Conservation (phyloP, 2,329 filamentous ascomycete genomes). For the Ramularia endophylla region DNA sequence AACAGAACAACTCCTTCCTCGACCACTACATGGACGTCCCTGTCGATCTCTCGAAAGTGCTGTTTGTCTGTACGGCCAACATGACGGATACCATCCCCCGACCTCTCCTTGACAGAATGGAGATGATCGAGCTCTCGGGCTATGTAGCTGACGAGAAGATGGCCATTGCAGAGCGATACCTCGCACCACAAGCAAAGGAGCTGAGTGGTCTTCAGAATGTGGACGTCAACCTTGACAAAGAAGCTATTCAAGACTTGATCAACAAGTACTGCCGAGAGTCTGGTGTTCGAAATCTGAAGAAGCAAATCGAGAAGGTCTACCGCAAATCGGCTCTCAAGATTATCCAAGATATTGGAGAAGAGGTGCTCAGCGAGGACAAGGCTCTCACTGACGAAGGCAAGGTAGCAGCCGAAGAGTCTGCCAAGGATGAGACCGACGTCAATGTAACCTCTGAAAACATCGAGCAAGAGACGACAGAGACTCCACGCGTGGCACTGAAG, state of each 20-base stretch:
- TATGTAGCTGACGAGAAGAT: conserved; percentile 99
- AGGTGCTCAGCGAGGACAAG: conserved; percentile 70
- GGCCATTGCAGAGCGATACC: conserved; percentile 90
- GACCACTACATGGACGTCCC: conserved; percentile 99
- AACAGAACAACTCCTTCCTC: conserved; percentile 95
- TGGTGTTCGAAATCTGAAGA: conserved; percentile 95
- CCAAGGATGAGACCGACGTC: conserved; percentile 58
- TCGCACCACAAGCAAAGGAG: conserved; percentile 91
- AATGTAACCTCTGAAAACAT: conserved; percentile 57
- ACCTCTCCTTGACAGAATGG: conserved; percentile 93
- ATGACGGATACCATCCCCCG: conserved; percentile 98
- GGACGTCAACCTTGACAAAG: conserved; percentile 77
- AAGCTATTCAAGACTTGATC: conserved; percentile 92
- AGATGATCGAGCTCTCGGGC: conserved; percentile 90
- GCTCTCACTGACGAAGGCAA: conserved; percentile 84
- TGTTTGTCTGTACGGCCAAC: conserved; percentile 98
- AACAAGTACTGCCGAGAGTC: conserved; percentile 98
- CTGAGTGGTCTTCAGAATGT: conserved; percentile 84
- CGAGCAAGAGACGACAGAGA: conserved; percentile 55
- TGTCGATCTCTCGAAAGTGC: conserved; percentile 92
- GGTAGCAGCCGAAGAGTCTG: conserved; percentile 62
- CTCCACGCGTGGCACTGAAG: conserved; percentile 67
- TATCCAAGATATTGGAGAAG: conserved; percentile 86
- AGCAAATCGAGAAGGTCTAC: conserved; percentile 99
- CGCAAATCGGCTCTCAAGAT: conserved; percentile 96